phyloP scores from a whole-genome alignment of 768 basidiomycete genomes.

The Tephrocybe sp. region DNA sequence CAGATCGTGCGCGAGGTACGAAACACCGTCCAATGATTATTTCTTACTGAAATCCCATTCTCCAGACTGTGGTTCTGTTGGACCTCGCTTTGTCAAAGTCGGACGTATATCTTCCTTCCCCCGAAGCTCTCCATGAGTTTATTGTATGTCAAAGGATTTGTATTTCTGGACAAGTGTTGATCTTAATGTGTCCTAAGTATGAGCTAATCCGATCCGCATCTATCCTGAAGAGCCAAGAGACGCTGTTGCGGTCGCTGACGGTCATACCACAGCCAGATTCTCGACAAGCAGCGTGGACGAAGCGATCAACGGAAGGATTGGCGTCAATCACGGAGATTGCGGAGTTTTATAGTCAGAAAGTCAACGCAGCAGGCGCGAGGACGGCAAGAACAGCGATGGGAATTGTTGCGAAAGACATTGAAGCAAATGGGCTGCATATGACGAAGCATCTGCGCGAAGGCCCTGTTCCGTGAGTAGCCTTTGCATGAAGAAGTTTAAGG shows the following conservation, averaged over 20 bases:
- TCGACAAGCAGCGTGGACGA: slow-evolving; percentile 25
- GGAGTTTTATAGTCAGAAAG: slow-evolving; percentile 56
- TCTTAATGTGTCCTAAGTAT: slow-evolving; percentile 42
- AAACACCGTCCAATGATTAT: not conserved
- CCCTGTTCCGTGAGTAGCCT: slow-evolving; percentile 46
- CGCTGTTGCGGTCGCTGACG: slow-evolving; percentile 42
- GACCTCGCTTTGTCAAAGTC: slow-evolving; percentile 50
- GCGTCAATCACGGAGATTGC: slow-evolving; percentile 40
- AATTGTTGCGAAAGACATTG: slow-evolving; percentile 60
- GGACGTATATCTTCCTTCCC: slow-evolving; percentile 55
- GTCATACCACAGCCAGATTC: slow-evolving; percentile 25
- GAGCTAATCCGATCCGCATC: slow-evolving; percentile 61
- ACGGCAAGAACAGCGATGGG: slow-evolving; percentile 58
- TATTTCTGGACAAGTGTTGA: not conserved
- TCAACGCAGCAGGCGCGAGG: slow-evolving; percentile 39
- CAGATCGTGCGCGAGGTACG: slow-evolving; percentile 55
- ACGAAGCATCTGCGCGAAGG: slow-evolving; percentile 25
- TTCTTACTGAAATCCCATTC: not conserved
- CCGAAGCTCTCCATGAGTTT: slow-evolving; percentile 56
- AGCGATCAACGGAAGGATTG: slow-evolving; percentile 38
- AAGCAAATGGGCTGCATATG: slow-evolving; percentile 56
- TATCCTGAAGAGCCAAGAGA: slow-evolving; percentile 46
- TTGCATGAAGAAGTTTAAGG: not conserved
- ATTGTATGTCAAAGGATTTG: slow-evolving; percentile 45
- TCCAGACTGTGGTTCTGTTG: slow-evolving; percentile 52